phyloP scores from a whole-genome alignment of 2,329 filamentous ascomycete genomes.

The Hansfordia pulvinata region DNA sequence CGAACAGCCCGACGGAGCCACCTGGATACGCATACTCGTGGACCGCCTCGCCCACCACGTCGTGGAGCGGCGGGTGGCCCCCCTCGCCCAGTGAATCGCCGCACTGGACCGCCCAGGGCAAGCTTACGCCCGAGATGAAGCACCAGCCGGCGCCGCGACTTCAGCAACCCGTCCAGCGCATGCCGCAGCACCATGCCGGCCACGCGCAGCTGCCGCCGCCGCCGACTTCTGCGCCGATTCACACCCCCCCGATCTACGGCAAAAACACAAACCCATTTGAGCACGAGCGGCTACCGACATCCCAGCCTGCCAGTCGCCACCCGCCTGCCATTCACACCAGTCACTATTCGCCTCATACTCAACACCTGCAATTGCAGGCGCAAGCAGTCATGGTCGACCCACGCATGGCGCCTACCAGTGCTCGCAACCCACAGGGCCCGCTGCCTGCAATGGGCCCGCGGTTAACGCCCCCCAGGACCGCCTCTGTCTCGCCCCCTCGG shows the following conservation, averaged over 20 bases:
- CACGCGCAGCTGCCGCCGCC: slow-evolving; percentile 8
- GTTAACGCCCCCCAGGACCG: slow-evolving; percentile 28
- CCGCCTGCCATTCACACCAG: slow-evolving; percentile 8
- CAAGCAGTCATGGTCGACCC: slow-evolving; percentile 27
- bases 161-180: slow-evolving; percentile 4
- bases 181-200: slow-evolving; percentile 7
- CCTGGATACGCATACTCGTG: slow-evolving; percentile 24
- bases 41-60: slow-evolving; percentile 20
- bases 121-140: slow-evolving; percentile 14
- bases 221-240: slow-evolving; percentile 4
- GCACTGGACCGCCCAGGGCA: slow-evolving; percentile 17
- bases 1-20: slow-evolving; percentile 12
- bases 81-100: slow-evolving; percentile 27
- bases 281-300: slow-evolving; percentile 12
- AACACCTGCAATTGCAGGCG: slow-evolving; percentile 28
- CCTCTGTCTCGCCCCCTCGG: slow-evolving; percentile 34
- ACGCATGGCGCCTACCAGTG: slow-evolving; percentile 17
- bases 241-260: slow-evolving; percentile 9
- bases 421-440: slow-evolving; percentile 26
- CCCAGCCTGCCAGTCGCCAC: slow-evolving; percentile 2
- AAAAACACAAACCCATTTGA: slow-evolving; percentile 9
- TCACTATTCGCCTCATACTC: slow-evolving; percentile 25
- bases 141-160: slow-evolving; percentile 9
- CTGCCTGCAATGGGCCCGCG: slow-evolving; percentile 25
- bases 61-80: slow-evolving; percentile 15